Evolutionary conservation across 2,329 filamentous ascomycete genomes (phyloP).

Genomic region (Trichoderma pleuroti): DNA sequence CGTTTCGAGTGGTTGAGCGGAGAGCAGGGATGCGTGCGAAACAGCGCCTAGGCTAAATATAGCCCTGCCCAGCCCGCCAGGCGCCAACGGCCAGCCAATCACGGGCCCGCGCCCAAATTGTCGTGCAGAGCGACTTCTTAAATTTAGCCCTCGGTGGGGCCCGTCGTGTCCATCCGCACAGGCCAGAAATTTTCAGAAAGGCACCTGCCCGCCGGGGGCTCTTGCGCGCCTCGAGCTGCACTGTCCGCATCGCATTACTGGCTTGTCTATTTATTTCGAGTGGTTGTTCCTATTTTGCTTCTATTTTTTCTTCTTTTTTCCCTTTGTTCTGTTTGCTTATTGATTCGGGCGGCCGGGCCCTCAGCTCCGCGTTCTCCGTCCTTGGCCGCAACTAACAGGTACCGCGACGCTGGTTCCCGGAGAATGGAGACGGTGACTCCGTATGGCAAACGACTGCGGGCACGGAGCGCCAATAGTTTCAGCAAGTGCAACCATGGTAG

Average conservation of each 20-base stretch:
- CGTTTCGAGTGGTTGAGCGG: constrained; percentile 21
- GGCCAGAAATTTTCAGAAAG: constrained; percentile 8
- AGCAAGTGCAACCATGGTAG: constrained; percentile 2
- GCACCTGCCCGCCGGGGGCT: not conserved
- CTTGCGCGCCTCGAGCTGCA: not conserved
- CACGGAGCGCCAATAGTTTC: constrained; percentile 16
- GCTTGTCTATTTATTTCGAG: not conserved
- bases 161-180: constrained; percentile 11
- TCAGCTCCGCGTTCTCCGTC: not conserved
- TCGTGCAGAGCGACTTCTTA: constrained; percentile 19
- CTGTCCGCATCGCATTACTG: not conserved
- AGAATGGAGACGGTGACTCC: not conserved
- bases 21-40: constrained; percentile 18
- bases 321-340: not conserved
- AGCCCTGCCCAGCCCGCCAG: constrained; percentile 29
- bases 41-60: constrained; percentile 32
- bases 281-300: not conserved
- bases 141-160: constrained; percentile 19
- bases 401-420: not conserved
- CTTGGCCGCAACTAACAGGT: not conserved
- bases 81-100: constrained; percentile 34
- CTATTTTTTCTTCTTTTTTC: not conserved
- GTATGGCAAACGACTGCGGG: constrained; percentile 6
- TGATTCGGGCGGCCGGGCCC: not conserved
- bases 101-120: constrained; percentile 27